These are phyloP conservation scores for Tricholoma furcatifolium DNA, from an alignment of 768 basidiomycete genomes.

Conservation along the genomic window DNA sequence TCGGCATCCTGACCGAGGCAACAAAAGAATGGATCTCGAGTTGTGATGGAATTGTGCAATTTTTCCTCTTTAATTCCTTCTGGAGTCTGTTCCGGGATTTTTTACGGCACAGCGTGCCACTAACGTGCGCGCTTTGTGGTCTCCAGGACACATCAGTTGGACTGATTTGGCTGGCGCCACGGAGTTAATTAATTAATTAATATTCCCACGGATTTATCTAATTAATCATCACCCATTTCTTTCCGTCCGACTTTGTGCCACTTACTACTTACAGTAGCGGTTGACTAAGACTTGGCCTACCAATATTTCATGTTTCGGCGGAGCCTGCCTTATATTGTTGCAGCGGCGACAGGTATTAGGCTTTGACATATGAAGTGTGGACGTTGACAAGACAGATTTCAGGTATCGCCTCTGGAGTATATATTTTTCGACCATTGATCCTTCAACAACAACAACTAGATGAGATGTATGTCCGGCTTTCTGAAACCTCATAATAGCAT, in stretches of 20 bases:
- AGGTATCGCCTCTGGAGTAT: conserved; percentile 65
- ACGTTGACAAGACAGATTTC: conserved; percentile 2
- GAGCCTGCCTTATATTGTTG: conserved; percentile 50
- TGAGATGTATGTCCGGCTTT: conserved; percentile 12
- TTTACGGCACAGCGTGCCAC: too few relatives aligned
- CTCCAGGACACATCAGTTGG: too few relatives aligned
- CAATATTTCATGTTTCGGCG: conserved; percentile 30
- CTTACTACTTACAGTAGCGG: too few relatives aligned
- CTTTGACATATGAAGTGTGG: neutral
- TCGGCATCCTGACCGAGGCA: too few relatives aligned
- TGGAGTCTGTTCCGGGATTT: too few relatives aligned
- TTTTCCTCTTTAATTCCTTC: neutral
- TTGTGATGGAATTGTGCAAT: too few relatives aligned
- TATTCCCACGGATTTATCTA: neutral
- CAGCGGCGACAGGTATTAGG: conserved; percentile 52
- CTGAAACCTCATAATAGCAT: neutral
- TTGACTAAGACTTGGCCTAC: conserved; percentile 4
- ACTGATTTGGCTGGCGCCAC: conserved; percentile 8
- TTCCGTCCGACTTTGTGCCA: too few relatives aligned
- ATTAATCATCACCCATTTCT: too few relatives aligned
- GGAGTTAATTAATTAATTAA: conserved; percentile 18
- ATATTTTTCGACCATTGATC: conserved; percentile 61
- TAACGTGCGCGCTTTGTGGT: too few relatives aligned
- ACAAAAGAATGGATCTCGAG: too few relatives aligned
- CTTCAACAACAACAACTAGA: conserved; percentile 15